A percentile compares a stretch with the other conserved stretches of the same genome.
phyloP scores from a whole-genome alignment of 2,329 filamentous ascomycete species.

The Pseudofabraea citricarpa region DNA sequence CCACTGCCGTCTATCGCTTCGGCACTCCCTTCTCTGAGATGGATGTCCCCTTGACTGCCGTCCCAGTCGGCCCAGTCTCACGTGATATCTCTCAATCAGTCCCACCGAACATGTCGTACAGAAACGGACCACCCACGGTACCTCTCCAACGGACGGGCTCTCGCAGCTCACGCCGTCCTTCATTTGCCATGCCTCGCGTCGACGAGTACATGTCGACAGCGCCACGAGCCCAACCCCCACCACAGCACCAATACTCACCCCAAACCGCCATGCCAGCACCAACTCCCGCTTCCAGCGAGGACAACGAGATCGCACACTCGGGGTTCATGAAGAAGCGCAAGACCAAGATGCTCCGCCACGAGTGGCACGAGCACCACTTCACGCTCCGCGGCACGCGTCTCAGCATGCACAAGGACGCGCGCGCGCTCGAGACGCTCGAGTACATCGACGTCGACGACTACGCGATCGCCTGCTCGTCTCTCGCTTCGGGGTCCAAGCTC shows the following conservation, averaged over 20 bases:
- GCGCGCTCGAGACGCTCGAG: slow-evolving; percentile 53
- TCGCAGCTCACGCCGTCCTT: slow-evolving; percentile 60
- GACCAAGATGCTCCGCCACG: slow-evolving; percentile 81
- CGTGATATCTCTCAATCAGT: slow-evolving; percentile 86
- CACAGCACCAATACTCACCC: slow-evolving; percentile 15
- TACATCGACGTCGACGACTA: slow-evolving; percentile 87
- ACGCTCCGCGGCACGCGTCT: slow-evolving; percentile 72
- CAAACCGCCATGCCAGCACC: slow-evolving; percentile 17
- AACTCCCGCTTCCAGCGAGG: slow-evolving; percentile 22
- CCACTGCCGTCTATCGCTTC: slow-evolving; percentile 64
- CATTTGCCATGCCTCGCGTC: slow-evolving; percentile 65
- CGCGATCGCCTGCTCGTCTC: slow-evolving; percentile 75
- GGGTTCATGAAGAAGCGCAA: slow-evolving; percentile 95
- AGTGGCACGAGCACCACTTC: slow-evolving; percentile 92
- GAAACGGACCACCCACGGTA: slow-evolving; percentile 29
- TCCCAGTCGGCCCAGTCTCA: slow-evolving; percentile 66
- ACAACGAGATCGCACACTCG: slow-evolving; percentile 59
- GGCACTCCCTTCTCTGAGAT: slow-evolving; percentile 88
- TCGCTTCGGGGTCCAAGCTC: slow-evolving; percentile 71
- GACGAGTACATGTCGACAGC: slow-evolving; percentile 50
- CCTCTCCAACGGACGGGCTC: slow-evolving; percentile 21
- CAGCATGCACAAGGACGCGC: slow-evolving; percentile 68
- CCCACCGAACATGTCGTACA: slow-evolving; percentile 87
- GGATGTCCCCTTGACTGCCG: slow-evolving; percentile 76
- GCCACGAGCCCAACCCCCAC: slow-evolving; percentile 21